Evolutionary conservation across 2,329 filamentous ascomycete genomes (phyloP).

Genomic region (Berkeleyomyces rouxiae): DNA sequence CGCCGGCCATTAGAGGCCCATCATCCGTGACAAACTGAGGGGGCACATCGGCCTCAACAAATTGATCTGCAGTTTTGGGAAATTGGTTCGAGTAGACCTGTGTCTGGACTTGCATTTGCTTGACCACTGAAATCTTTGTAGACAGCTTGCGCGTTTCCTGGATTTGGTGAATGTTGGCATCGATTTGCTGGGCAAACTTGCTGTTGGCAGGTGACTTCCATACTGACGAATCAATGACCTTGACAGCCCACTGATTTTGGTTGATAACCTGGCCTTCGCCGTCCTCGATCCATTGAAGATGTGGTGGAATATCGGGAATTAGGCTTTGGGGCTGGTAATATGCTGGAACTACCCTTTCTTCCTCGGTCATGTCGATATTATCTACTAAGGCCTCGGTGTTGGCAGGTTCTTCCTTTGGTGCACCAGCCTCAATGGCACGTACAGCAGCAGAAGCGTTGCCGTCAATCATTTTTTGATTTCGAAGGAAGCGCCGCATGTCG

Average conservation of each 20-base stretch:
- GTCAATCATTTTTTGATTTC: slow-evolving; percentile 11
- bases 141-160: slow-evolving; percentile 93
- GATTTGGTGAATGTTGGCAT: slow-evolving; percentile 84
- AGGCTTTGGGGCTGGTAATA: slow-evolving; percentile 83
- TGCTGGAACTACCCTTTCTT: slow-evolving; percentile 67
- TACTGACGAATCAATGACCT: slow-evolving; percentile 54
- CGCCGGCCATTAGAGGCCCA: slow-evolving; percentile 71
- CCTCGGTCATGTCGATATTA: slow-evolving; percentile 75
- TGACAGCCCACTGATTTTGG: slow-evolving; percentile 69
- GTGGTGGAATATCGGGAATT: slow-evolving; percentile 67
- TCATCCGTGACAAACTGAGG: slow-evolving; percentile 82
- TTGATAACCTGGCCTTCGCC: slow-evolving; percentile 77
- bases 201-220: slow-evolving; percentile 58
- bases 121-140: slow-evolving; percentile 92
- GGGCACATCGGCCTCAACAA: slow-evolving; percentile 70
- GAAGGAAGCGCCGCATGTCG: slow-evolving; percentile 73
- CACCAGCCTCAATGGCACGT: slow-evolving; percentile 8
- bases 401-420: slow-evolving; percentile 2
- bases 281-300: slow-evolving; percentile 78
- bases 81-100: slow-evolving; percentile 98
- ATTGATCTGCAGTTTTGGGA: slow-evolving; percentile 85
- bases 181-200: slow-evolving; percentile 60
- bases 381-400: slow-evolving; percentile 56
- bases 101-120: slow-evolving; percentile 97
- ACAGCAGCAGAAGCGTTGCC: slow-evolving; percentile 24